Conservation (phyloP, 345 rosid genomes). For the Lumnitzera littorea region DNA sequence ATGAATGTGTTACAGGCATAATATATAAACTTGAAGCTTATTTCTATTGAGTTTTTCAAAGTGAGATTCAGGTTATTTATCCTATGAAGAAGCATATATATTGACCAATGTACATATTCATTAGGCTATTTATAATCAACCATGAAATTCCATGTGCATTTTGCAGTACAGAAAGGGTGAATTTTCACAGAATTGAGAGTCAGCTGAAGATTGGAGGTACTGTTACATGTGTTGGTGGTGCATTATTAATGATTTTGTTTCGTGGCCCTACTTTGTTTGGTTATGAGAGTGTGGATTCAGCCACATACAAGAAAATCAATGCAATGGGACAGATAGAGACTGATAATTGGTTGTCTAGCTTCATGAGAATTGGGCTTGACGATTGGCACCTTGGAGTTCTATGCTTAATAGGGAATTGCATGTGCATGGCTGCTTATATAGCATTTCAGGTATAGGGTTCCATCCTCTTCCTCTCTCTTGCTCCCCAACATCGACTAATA, state of each 20-base stretch:
- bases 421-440: conserved; percentile 92
- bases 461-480: neutral
- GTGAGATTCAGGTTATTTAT: too few species aligned
- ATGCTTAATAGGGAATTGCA: conserved; percentile 92
- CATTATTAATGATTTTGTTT: conserved; percentile 73
- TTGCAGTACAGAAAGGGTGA: conserved; percentile 95
- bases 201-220: conserved; percentile 87
- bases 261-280: conserved; percentile 89
- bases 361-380: conserved; percentile 55
- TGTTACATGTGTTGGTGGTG: conserved; percentile 75
- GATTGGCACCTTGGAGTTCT: conserved; percentile 88
- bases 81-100: too few species aligned
- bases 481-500: too few species aligned
- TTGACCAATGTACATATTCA: too few species aligned
- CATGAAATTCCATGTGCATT: conserved; percentile 8
- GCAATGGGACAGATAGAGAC: conserved; percentile 90
- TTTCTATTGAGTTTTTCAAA: too few species aligned
- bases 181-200: conserved; percentile 73
- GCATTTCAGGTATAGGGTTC: conserved; percentile 70
- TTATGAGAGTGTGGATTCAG: conserved; percentile 37
- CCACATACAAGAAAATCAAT: conserved; percentile 42
- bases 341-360: conserved; percentile 60
- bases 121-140: conserved; percentile 1
- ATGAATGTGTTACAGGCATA: too few species aligned
- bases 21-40: too few species aligned